Percentiles rank a stretch among this genome's conserved stretches.
Evolutionary conservation across 257 asterid genomes (phyloP).

Genomic region (Solanum ahanhuiri): DNA sequence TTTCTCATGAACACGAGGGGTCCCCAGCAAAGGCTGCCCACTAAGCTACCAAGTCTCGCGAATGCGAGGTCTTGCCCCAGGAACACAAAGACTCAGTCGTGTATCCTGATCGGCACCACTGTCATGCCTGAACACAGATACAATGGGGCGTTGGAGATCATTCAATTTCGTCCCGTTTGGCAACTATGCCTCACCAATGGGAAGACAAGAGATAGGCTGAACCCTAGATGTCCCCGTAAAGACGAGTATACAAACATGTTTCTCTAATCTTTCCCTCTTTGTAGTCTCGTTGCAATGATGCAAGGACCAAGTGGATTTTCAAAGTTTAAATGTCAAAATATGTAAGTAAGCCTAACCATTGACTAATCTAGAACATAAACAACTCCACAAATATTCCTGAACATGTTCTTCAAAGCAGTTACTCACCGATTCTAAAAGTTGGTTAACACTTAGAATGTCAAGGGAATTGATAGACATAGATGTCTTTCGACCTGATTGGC

Average conservation of each 20-base stretch:
- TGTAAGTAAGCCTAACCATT: not conserved
- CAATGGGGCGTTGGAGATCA: not conserved
- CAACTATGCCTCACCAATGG: not conserved
- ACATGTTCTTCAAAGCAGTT: not conserved
- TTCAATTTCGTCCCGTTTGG: not conserved
- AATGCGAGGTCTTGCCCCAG: not conserved
- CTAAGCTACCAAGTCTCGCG: not conserved
- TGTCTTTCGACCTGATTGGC: slow-evolving; percentile 38
- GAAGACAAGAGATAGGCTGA: not conserved
- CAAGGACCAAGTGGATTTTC: not conserved
- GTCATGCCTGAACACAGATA: not conserved
- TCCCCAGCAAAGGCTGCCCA: not conserved
- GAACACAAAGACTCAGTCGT: not conserved
- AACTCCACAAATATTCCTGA: not conserved
- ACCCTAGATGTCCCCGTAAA: not conserved
- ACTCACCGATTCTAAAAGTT: slow-evolving; percentile 44
- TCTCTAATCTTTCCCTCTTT: not conserved
- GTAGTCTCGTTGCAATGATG: not conserved
- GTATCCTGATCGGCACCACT: not conserved
- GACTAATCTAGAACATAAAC: not conserved
- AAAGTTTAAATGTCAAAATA: not conserved
- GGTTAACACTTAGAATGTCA: slow-evolving; percentile 35
- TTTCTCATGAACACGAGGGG: not conserved
- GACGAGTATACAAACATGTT: not conserved
- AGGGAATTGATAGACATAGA: slow-evolving; percentile 32